Evolutionary conservation across 495 filamentous ascomycete species (phyloP).

Genomic region (Penicillium psychrofluorescens): DNA sequence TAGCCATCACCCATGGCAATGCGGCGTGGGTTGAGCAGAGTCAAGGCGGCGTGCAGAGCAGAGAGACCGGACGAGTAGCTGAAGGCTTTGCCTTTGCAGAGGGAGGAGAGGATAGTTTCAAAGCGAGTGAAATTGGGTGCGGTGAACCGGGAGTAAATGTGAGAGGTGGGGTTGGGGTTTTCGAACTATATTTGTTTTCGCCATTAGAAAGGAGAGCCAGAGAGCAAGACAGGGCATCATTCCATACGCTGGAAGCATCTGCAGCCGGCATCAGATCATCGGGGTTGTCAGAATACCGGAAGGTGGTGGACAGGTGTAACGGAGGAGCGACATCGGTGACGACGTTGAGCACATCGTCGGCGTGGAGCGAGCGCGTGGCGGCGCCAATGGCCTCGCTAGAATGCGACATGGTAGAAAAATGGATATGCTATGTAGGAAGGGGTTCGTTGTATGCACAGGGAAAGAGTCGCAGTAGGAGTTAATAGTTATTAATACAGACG

Average conservation of each 20-base stretch:
- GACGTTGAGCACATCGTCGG: constrained; percentile 68
- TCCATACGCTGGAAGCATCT: constrained; percentile 28
- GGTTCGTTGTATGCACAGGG: constrained; percentile 18
- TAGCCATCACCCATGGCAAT: constrained; percentile 79
- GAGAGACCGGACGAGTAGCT: constrained; percentile 82
- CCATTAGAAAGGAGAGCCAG: not conserved
- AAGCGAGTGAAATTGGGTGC: constrained; percentile 75
- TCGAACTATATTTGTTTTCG: constrained; percentile 9
- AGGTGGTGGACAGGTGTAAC: constrained; percentile 83
- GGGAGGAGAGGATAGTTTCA: constrained; percentile 66
- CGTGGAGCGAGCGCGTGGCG: constrained; percentile 75
- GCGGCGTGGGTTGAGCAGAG: constrained; percentile 67
- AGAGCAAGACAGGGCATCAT: not conserved
- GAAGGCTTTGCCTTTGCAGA: constrained; percentile 61
- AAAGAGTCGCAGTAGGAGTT: constrained; percentile 1
- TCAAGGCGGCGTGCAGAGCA: constrained; percentile 76
- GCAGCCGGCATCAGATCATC: constrained; percentile 44
- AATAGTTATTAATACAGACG: constrained; percentile 10
- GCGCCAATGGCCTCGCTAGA: constrained; percentile 15
- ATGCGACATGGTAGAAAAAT: constrained; percentile 21
- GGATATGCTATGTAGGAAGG: constrained; percentile 8
- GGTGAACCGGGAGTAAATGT: constrained; percentile 72
- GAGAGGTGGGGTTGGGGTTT: constrained; percentile 14
- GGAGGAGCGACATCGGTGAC: constrained; percentile 74
- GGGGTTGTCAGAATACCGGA: constrained; percentile 68